Evolutionary conservation across 176 grass and related monocot genomes (phyloP), one percentile per base, ranked within the genome.

Genomic region (Chloris gayana): DNA sequence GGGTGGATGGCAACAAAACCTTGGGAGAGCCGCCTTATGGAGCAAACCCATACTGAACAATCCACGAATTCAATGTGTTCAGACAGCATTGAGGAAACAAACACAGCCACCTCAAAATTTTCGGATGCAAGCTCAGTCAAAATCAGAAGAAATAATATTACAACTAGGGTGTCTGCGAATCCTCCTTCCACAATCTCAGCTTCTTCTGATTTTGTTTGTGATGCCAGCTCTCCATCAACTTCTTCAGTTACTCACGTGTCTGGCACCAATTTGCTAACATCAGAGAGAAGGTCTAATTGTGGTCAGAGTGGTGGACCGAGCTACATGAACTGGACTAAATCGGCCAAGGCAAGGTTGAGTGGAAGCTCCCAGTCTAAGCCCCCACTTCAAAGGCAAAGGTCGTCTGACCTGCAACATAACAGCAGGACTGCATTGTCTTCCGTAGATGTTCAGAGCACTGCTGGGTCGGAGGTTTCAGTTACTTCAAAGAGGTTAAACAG

Each of bases 271-370:
- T 71, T 75, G 45, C n/a, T 25, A 24, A 44, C 70, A 70, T 76
- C 82, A 7, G 87, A 89, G 32, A 65, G 81, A 74, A 84, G 64
- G 65, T 85, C 78, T 26, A 87, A 90, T 46, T 75, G 80, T 67
- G 64, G 85, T 74, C 82, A 75, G 4, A 68, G 42, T 49, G 31
- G 72, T 54, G 74, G 65, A 17, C 79, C 89, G 9, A 97, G 29
- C 79, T 97, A 97, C 71, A 92, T 97, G 91, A 83, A 58, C 80
- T 72, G 85, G 85, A 97, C 94, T 13, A 87, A 98, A 77, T 90
- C 95, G 5, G 90, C 87, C 33, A 94, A 91, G 73, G 89, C 92
- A 76, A 98, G 86, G 77, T 64, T 79, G 67, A 89, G 74, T 63
- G 61, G 70, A 46, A 39, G 83, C 62, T 19, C 38, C 12, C 79